phyloP scores from a whole-genome alignment of 2,329 filamentous ascomycete species.

The Harringtonia aguacate region DNA sequence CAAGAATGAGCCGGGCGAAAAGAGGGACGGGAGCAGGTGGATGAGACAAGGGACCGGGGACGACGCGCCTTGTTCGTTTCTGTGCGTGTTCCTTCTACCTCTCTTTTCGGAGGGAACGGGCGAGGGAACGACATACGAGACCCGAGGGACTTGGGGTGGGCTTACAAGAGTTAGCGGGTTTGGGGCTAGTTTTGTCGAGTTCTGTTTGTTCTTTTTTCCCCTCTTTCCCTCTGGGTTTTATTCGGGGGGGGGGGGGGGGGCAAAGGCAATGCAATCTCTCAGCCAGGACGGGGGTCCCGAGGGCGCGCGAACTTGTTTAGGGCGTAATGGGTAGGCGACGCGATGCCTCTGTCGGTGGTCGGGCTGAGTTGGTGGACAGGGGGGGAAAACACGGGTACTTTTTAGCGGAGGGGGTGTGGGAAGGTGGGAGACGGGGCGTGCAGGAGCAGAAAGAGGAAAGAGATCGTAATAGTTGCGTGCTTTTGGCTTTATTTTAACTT shows the following conservation, averaged over 20 bases:
- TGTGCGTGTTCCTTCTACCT: no score
- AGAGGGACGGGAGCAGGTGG: no score
- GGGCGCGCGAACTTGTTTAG: slow-evolving; percentile 6
- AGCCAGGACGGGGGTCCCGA: not conserved
- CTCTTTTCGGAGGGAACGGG: no score
- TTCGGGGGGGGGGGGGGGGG: not conserved
- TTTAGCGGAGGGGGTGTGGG: not conserved
- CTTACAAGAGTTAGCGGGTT: slow-evolving; percentile 1
- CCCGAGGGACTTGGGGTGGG: not conserved
- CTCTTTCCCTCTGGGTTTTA: not conserved
- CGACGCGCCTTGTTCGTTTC: no score
- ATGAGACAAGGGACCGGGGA: no score
- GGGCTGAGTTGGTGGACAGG: slow-evolving; percentile 4
- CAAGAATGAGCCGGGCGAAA: no score
- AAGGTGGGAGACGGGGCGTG: not conserved
- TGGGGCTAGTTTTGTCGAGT: not conserved
- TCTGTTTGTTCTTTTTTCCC: not conserved
- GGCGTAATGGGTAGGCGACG: slow-evolving; percentile 8
- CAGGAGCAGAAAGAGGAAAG: not conserved
- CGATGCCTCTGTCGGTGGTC: slow-evolving; percentile 7
- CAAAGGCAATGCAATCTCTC: not conserved
- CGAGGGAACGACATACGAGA: not conserved
- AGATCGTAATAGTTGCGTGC: no score
- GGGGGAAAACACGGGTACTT: not conserved
- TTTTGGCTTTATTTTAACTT: no score